These are phyloP conservation scores for Phytopythium boreale DNA, from an alignment of 352 stramenopile genomes.

Conservation along the genomic window DNA sequence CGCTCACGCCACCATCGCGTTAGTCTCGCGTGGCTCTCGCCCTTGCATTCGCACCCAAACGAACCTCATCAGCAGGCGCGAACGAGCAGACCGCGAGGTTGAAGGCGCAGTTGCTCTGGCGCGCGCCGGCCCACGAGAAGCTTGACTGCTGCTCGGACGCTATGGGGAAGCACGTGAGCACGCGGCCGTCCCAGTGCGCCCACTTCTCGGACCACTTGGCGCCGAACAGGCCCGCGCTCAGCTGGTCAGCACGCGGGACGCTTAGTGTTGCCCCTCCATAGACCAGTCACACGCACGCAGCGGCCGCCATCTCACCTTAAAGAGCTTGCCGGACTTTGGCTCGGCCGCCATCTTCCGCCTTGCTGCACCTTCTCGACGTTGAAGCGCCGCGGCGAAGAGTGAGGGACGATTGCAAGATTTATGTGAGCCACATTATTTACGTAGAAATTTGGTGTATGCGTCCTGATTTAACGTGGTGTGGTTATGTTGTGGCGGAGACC, in stretches of 20 bases:
- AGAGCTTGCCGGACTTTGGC: constrained; percentile 64
- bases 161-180: constrained; percentile 79
- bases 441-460: not conserved
- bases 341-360: constrained; percentile 13
- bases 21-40: not conserved
- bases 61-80: constrained; percentile 37
- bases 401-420: not conserved
- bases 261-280: not conserved
- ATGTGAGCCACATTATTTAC: not conserved
- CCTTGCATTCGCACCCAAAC: not conserved
- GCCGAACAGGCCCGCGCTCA: constrained; percentile 52
- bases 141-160: constrained; percentile 39
- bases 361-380: not conserved
- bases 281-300: not conserved
- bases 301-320: constrained; percentile 33
- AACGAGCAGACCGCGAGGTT: constrained; percentile 52
- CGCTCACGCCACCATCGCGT: not conserved
- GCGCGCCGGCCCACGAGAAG: constrained; percentile 55
- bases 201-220: constrained; percentile 81
- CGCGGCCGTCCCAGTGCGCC: constrained; percentile 65
- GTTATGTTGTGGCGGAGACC: no score
- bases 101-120: constrained; percentile 36
- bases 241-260: constrained; percentile 29
- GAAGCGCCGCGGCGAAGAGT: not conserved
- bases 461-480: no score